A percentile compares a stretch with the other conserved stretches of the same genome.
Conservation (phyloP, 2,329 filamentous ascomycete species). For the Pyrenochaeta sp. region DNA sequence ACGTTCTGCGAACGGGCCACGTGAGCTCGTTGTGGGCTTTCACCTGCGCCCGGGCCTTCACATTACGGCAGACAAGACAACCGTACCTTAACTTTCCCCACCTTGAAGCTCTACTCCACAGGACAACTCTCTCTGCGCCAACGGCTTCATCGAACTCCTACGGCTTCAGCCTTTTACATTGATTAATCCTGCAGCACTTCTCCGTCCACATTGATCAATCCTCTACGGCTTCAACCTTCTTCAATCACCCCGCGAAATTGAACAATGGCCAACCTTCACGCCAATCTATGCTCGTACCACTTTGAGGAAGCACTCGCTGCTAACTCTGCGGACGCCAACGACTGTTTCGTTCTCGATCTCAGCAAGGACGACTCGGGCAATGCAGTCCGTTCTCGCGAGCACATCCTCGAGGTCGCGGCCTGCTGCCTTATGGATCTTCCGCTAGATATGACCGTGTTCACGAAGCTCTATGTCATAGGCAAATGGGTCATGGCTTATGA, state of each 20-base stretch:
- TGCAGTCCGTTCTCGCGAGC: conserved; percentile 15
- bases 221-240: too few species aligned
- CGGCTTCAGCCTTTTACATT: too few species aligned
- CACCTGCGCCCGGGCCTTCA: conserved; percentile 12
- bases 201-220: neutral
- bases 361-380: conserved; percentile 13
- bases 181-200: too few species aligned
- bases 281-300: conserved; percentile 16
- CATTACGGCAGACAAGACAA: conserved; percentile 14
- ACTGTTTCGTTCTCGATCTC: conserved; percentile 29
- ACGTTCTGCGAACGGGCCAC: conserved; percentile 4
- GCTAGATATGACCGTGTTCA: too few species aligned
- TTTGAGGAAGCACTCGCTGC: conserved; percentile 14
- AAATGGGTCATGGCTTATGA: conserved; percentile 22
- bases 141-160: neutral
- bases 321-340: conserved; percentile 10
- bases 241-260: too few species aligned
- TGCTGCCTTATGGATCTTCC: too few species aligned
- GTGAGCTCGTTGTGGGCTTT: conserved; percentile 8
- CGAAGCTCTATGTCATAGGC: conserved; percentile 37
- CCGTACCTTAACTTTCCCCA: conserved; percentile 3
- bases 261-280: conserved; percentile 21
- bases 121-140: too few species aligned
- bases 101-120: too few species aligned
- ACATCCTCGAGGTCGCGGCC: conserved; percentile 11